Base-by-base conservation (phyloP, 2,329 filamentous ascomycete genomes). In the Cadophora sp. region DNA sequence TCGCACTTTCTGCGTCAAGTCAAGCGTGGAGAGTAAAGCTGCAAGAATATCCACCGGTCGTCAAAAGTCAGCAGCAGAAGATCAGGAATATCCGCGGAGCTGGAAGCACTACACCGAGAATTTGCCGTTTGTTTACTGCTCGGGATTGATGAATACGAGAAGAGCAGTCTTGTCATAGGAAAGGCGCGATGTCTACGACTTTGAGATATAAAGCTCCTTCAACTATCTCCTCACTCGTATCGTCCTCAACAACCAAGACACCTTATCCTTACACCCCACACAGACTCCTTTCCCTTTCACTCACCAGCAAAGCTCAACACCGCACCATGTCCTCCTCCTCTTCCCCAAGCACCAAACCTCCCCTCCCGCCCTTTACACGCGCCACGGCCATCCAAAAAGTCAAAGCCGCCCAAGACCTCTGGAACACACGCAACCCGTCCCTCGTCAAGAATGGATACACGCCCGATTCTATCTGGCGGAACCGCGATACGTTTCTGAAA, bases 331-430 rank as follows among this genome's bases (percentile, higher is more conserved):
- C 73, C 5, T 43, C 40, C 59, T 46, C 68, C 4, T 50, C 65
- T 14, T 22, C 40, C 29, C 56, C 66, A 31, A 40, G 51, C 3
- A 64, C 46, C 4, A 74, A 68, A 58, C 82, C 82, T 2, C 86
- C 86, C 0, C 81, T 86, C 68, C 93, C 93, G 4, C 93, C 93
- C 0, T 97, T 94, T 78, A 95, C 88, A 4, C 82, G 86, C 27
- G 90, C 92, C 76, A 90, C 89, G 0, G 93, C 93, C 1, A 81
- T 82, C 19, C 82, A 84, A 68, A 97, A 97, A 78, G 93, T 97
- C 71, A 97, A 97, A 80, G 90, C 89, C 22, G 93, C 92, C 0
- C 93, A 97, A 77, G 87, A 93, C 77, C 83, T 90, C 3, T 97
- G 93, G 93, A 97, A 97, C 76, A 91, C 64, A 14, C 22, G 37